Conservation (phyloP, 176 grass and related monocot species). For the Tillandsia fasciculata region DNA sequence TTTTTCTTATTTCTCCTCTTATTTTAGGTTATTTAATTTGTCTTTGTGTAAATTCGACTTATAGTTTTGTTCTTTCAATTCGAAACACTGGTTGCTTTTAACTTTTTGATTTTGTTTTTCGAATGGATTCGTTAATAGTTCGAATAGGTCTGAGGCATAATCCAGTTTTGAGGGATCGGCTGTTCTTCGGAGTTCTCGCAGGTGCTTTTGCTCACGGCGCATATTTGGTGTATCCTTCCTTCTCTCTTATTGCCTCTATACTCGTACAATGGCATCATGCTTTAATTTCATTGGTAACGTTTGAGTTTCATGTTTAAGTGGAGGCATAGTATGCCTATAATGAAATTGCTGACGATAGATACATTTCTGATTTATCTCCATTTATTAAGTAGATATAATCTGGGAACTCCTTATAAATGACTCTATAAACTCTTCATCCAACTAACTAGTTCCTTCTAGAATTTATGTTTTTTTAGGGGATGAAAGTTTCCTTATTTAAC, state of each 20-base stretch:
- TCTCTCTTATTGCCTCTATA: not conserved
- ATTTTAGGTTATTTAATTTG: no score
- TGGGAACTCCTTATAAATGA: no score
- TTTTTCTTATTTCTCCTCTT: not conserved
- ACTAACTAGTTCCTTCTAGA: no score
- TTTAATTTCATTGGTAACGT: no score
- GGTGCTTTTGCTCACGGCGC: slow-evolving; percentile 76
- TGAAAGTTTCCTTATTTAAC: not conserved
- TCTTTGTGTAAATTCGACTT: not conserved
- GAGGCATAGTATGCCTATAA: no score
- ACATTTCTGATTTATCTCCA: no score
- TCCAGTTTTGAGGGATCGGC: slow-evolving; percentile 67
- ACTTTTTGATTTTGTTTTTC: slow-evolving; percentile 16
- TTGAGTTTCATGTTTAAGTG: no score
- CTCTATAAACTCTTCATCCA: no score
- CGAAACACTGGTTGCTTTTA: not conserved
- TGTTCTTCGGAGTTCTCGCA: slow-evolving; percentile 86
- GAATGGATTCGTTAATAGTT: slow-evolving; percentile 33
- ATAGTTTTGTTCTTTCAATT: not conserved
- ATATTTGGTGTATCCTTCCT: slow-evolving; percentile 72
- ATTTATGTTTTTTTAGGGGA: no score
- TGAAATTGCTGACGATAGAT: no score
- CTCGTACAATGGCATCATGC: not conserved
- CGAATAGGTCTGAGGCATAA: slow-evolving; percentile 78
- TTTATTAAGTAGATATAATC: no score